Percentiles rank a stretch among this genome's conserved stretches.
Evolutionary conservation across 1,139 yeast genomes (phyloP).

Genomic region (Spathaspora sp.): DNA sequence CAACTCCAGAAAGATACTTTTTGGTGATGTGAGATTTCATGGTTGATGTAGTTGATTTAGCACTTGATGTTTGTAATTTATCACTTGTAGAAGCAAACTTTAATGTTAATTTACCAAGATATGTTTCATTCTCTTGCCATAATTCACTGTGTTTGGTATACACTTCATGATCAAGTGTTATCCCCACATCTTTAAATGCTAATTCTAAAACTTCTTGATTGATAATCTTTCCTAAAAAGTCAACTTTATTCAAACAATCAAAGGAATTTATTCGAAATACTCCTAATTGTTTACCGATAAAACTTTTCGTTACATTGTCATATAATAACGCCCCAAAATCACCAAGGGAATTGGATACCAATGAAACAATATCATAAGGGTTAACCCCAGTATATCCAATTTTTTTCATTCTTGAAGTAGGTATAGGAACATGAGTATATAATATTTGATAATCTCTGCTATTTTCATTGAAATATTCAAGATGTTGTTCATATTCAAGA

Average conservation of each 20-base stretch:
- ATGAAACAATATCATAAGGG: conserved; percentile 39
- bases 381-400: conserved; percentile 36
- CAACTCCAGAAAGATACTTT: conserved; percentile 44
- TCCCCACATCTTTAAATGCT: conserved; percentile 55
- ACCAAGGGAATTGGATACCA: conserved; percentile 47
- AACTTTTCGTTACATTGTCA: conserved; percentile 46
- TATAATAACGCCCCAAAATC: conserved; percentile 68
- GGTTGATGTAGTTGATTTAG: conserved; percentile 32
- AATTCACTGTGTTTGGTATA: conserved; percentile 52
- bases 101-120: conserved; percentile 43
- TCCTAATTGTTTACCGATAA: conserved; percentile 68
- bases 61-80: conserved; percentile 32
- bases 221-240: conserved; percentile 55
- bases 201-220: conserved; percentile 61
- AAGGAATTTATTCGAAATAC: conserved; percentile 64
- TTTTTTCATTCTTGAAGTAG: conserved; percentile 34
- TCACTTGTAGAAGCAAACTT: conserved; percentile 36
- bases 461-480: conserved; percentile 23
- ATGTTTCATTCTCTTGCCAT: conserved; percentile 62
- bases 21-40: conserved; percentile 48
- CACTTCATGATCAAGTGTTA: conserved; percentile 38
- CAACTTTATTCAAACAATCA: conserved; percentile 65
- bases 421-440: conserved; percentile 33
- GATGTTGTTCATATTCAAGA: conserved; percentile 30
- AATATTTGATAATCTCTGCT: conserved; percentile 20